A percentile compares a stretch with the other conserved stretches of the same genome.
Evolutionary conservation across 768 basidiomycete genomes (phyloP).

Genomic region (Mycena venus): DNA sequence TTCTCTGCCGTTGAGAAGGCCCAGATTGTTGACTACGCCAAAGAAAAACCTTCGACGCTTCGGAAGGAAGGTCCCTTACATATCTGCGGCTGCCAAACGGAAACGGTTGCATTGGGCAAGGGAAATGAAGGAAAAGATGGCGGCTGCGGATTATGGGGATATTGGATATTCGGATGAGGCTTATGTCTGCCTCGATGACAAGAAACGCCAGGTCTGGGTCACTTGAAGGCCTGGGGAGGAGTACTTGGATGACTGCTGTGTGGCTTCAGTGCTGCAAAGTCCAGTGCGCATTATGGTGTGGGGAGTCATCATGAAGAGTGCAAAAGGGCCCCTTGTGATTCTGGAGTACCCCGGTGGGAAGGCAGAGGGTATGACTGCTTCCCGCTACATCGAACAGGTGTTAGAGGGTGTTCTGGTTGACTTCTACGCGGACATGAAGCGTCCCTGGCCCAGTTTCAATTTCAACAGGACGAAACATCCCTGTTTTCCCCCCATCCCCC

Average conservation of each 20-base stretch:
- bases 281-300: background rate
- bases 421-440: background rate
- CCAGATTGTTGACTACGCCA: background rate
- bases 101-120: slow-evolving; percentile 39
- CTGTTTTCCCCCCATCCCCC: too few relatives aligned
- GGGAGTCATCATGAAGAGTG: background rate
- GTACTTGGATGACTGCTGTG: background rate
- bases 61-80: slow-evolving; percentile 39
- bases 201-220: too few relatives aligned
- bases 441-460: background rate
- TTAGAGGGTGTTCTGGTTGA: background rate
- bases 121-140: slow-evolving; percentile 4
- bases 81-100: slow-evolving; percentile 33
- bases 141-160: background rate
- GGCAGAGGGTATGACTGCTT: background rate
- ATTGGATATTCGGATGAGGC: background rate
- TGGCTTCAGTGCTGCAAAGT: background rate
- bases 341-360: background rate
- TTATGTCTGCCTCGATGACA: background rate
- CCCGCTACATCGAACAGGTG: background rate
- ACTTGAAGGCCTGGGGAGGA: too few relatives aligned
- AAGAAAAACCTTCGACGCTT: slow-evolving; percentile 36
- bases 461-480: background rate
- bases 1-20: background rate
- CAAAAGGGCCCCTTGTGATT: background rate